These are phyloP conservation scores for Clarireedia monteithiana DNA, from an alignment of 2,329 filamentous ascomycete species.

Conservation along the genomic window DNA sequence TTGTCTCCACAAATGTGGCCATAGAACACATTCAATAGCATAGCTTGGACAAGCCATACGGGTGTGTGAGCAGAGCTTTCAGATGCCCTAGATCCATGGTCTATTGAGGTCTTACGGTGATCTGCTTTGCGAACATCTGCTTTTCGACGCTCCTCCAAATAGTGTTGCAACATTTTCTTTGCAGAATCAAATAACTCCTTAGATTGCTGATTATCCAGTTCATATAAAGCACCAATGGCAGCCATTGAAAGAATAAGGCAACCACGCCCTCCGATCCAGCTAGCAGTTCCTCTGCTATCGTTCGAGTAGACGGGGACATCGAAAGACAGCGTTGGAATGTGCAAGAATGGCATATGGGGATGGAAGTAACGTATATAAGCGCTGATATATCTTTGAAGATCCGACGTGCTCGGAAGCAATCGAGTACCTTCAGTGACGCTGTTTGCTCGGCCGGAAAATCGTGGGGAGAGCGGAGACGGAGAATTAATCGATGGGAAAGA, in stretches of 20 bases:
- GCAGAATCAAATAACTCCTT: slow-evolving; percentile 85
- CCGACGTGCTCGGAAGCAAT: slow-evolving; percentile 68
- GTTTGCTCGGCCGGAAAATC: slow-evolving; percentile 40
- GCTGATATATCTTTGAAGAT: slow-evolving; percentile 83
- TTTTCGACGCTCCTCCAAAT: slow-evolving; percentile 84
- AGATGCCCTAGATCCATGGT: slow-evolving; percentile 38
- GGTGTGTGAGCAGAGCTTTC: slow-evolving; percentile 69
- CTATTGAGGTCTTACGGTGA: slow-evolving; percentile 43
- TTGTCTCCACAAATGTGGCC: slow-evolving; percentile 93
- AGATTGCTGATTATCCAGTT: slow-evolving; percentile 71
- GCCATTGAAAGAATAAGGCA: slow-evolving; percentile 85
- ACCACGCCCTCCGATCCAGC: slow-evolving; percentile 67
- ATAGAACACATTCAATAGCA: slow-evolving; percentile 93
- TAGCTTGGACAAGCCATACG: slow-evolving; percentile 91
- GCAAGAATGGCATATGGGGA: slow-evolving; percentile 89
- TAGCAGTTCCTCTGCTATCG: slow-evolving; percentile 49
- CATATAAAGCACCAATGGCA: slow-evolving; percentile 77
- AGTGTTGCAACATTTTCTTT: slow-evolving; percentile 91
- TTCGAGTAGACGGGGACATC: slow-evolving; percentile 64
- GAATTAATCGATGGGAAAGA: slow-evolving; percentile 49
- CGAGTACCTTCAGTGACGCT: slow-evolving; percentile 44
- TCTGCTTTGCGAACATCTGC: slow-evolving; percentile 66
- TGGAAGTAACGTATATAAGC: slow-evolving; percentile 91
- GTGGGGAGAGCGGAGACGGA: slow-evolving; percentile 40
- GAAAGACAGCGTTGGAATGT: slow-evolving; percentile 86